Evolutionary conservation across 257 asterid genomes (phyloP).

Genomic region (Fraxinus excelsior): DNA sequence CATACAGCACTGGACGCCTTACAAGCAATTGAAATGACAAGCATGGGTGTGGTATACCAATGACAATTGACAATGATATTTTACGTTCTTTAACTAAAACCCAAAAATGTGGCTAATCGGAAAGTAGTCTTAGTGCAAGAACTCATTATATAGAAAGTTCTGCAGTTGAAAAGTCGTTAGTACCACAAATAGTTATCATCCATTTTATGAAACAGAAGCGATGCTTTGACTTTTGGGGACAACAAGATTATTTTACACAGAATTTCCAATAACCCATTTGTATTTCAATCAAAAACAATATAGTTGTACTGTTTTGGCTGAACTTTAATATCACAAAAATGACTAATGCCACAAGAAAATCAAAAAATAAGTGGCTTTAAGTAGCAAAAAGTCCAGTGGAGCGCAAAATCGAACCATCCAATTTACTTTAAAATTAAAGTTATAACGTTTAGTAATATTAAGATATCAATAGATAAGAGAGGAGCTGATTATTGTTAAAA

Average conservation of each 20-base stretch:
- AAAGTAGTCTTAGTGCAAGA: background rate
- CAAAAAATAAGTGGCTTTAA: background rate
- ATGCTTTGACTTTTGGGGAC: background rate
- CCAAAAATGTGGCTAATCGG: background rate
- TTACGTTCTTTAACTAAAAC: background rate
- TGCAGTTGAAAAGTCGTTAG: background rate
- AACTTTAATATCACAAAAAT: background rate
- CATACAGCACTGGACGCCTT: background rate
- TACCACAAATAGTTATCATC: background rate
- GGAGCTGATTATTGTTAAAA: background rate
- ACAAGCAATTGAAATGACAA: background rate
- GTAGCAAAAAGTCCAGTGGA: background rate
- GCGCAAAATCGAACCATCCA: background rate
- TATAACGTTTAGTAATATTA: background rate
- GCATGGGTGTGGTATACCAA: background rate
- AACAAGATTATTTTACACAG: background rate
- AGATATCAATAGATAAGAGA: constrained; percentile 10
- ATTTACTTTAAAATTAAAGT: background rate
- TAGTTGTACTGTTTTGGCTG: background rate
- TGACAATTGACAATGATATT: background rate
- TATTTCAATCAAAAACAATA: background rate
- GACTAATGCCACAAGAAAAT: background rate
- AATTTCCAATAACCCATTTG: background rate
- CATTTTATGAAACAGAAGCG: background rate
- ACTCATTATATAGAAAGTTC: background rate